These are phyloP conservation scores for Sanguinoderma infundibulare DNA, from an alignment of 1,284 basidiomycete species.

Conservation along the genomic window DNA sequence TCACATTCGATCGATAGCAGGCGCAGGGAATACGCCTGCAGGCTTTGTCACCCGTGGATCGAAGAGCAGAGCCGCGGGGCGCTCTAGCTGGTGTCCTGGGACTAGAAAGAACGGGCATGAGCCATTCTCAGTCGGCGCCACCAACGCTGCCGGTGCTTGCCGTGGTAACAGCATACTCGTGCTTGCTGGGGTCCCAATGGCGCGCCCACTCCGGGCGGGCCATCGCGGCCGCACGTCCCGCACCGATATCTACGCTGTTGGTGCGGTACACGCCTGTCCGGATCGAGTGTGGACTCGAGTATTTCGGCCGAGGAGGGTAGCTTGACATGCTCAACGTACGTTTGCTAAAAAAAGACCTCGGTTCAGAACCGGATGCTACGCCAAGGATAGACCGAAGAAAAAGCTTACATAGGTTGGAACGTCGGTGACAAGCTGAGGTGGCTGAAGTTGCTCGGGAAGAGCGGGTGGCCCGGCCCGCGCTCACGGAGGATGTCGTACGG, in stretches of 20 bases:
- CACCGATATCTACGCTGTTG: constrained; percentile 16
- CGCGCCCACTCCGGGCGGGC: constrained; percentile 39
- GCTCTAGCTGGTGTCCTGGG: background rate
- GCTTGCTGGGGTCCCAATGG: constrained; percentile 36
- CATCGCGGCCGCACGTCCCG: constrained; percentile 18
- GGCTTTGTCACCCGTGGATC: background rate
- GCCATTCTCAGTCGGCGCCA: constrained; percentile 14
- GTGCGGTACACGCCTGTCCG: constrained; percentile 22
- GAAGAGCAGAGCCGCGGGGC: background rate
- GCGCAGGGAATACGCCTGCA: background rate
- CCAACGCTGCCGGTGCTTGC: constrained; percentile 36
- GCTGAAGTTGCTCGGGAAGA: constrained; percentile 67
- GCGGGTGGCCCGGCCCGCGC: constrained; percentile 61
- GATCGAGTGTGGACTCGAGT: constrained; percentile 31
- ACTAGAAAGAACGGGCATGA: background rate
- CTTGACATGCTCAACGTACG: constrained; percentile 32
- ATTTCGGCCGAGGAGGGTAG: constrained; percentile 34
- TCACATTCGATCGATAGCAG: background rate
- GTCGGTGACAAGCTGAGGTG: constrained; percentile 61
- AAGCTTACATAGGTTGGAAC: constrained; percentile 46
- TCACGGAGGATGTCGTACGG: constrained; percentile 45
- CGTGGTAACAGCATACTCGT: constrained; percentile 41
- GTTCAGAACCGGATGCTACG: background rate
- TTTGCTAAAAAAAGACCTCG: constrained; percentile 8
- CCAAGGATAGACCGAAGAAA: too few species aligned